Evolutionary conservation across 805 yeast genomes (phyloP).

Genomic region (Zygosaccharomyces rouxii): DNA sequence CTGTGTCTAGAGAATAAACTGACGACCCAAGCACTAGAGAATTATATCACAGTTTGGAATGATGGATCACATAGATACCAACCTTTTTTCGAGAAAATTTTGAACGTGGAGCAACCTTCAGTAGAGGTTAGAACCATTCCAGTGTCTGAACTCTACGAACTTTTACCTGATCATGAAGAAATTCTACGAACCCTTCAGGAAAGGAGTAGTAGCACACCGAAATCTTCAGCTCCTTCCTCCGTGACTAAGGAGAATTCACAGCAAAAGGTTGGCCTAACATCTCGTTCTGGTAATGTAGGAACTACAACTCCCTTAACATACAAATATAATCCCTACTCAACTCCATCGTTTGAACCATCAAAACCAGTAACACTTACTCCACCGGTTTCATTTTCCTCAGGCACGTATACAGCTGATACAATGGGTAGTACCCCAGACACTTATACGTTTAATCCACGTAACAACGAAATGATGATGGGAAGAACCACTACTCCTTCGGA

Average conservation of each 20-base stretch:
- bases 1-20: slow-evolving; percentile 23
- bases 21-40: slow-evolving; percentile 21
- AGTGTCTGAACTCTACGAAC: slow-evolving; percentile 14
- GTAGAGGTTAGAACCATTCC: slow-evolving; percentile 9
- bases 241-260: background rate
- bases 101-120: slow-evolving; percentile 20
- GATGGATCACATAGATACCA: slow-evolving; percentile 31
- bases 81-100: slow-evolving; percentile 21
- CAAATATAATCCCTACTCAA: slow-evolving; percentile 26
- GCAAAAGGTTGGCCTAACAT: background rate
- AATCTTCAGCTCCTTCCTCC: background rate
- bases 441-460: background rate
- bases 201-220: background rate
- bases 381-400: background rate
- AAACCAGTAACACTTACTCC: slow-evolving; percentile 1
- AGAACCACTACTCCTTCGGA: background rate
- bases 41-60: slow-evolving; percentile 35
- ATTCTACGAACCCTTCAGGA: slow-evolving; percentile 3
- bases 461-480: background rate
- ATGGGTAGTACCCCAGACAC: slow-evolving; percentile 1
- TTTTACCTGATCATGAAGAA: slow-evolving; percentile 16
- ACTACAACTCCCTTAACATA: slow-evolving; percentile 5
- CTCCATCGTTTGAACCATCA: slow-evolving; percentile 24
- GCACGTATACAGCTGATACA: background rate
- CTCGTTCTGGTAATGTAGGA: slow-evolving; percentile 2